Base-by-base conservation (phyloP, 352 stramenopile species). In the Pythium plurisporium region DNA sequence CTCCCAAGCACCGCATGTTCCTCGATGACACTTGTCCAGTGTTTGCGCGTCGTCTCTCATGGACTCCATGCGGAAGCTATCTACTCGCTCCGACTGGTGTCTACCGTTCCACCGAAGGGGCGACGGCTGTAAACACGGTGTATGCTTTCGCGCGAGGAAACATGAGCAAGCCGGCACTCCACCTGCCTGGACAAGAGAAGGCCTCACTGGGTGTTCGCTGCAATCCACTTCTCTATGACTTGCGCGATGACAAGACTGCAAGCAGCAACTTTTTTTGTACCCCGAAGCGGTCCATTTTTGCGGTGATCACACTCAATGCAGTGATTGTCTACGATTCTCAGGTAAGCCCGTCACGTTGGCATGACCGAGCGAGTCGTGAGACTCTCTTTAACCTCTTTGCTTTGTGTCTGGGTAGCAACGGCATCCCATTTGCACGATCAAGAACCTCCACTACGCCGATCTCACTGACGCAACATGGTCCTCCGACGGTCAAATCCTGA, bases 271-370 rank as follows among this genome's bases (percentile, higher is more conserved):
- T 96, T 36, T 97, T 94, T 52, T 81, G 82, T 61, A 85, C 84
- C 23, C 62, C 80, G 11, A 80, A 92, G 44, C 82, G 89, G 41
- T 87, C 84, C 29, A 67, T 99, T 27, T 98, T 98, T 74, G 90
- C 91, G 26, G 88, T 99, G 15, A 81, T 97, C 30, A 98, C 94
- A 25, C 76, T 96, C 30, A 91, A 98, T 51, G 82, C 83, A 0
- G 82, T 99, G 26, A 67, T 97, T n/a, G 82, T 98, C 53, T 98
- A 99, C 69, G 95, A 99, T 65, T 97, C 96, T 5, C 77, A 97
- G 79, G 80, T 91, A 63, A 27, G 37, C 31, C 0, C 4, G n/a
- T 31, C 12, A 20, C 47, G 15, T 27, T 23, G 17, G 5, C 1
- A 44, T 44, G 17, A 5, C 6, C 8, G 7, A 8, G 4, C 23